These are phyloP conservation scores for Sutorius eximius DNA, from an alignment of 1,284 basidiomycete genomes.

Conservation along the genomic window DNA sequence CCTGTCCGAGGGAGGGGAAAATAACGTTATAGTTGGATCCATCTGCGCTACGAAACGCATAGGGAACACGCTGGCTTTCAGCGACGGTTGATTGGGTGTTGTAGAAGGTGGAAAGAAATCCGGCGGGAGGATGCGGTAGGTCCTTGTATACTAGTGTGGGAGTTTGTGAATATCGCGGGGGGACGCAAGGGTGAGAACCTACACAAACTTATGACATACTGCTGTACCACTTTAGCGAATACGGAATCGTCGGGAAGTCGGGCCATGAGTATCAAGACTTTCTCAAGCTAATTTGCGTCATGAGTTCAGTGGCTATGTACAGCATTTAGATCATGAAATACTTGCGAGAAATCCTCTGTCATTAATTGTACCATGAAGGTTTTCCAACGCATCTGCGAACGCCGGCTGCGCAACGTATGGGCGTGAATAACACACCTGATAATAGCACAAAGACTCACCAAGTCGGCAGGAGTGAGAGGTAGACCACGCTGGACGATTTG, in stretches of 20 bases:
- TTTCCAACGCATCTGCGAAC: constrained; percentile 48
- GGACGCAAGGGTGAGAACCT: constrained; percentile 23
- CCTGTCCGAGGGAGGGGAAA: constrained; percentile 56
- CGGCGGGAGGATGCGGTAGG: constrained; percentile 63
- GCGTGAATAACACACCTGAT: background rate
- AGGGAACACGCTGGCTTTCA: constrained; percentile 31
- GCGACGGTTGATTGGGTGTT: background rate
- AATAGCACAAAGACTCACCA: constrained; percentile 17
- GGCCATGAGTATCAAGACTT: constrained; percentile 54
- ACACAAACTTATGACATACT: constrained; percentile 51
- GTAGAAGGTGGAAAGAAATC: constrained; percentile 42
- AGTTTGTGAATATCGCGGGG: background rate
- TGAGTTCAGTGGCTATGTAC: constrained; percentile 3
- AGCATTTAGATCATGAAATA: background rate
- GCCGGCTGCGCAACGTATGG: constrained; percentile 39
- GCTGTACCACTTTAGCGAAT: constrained; percentile 44
- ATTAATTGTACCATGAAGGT: constrained; percentile 50
- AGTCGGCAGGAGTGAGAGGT: constrained; percentile 19
- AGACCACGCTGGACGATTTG: constrained; percentile 25
- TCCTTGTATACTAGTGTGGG: constrained; percentile 50
- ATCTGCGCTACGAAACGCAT: constrained; percentile 55
- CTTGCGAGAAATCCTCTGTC: constrained; percentile 58
- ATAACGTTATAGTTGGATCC: constrained; percentile 60
- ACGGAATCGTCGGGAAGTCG: constrained; percentile 39
- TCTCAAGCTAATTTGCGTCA: constrained; percentile 48